Conservation (phyloP, 768 basidiomycete species). For the Mycena haematopus region DNA sequence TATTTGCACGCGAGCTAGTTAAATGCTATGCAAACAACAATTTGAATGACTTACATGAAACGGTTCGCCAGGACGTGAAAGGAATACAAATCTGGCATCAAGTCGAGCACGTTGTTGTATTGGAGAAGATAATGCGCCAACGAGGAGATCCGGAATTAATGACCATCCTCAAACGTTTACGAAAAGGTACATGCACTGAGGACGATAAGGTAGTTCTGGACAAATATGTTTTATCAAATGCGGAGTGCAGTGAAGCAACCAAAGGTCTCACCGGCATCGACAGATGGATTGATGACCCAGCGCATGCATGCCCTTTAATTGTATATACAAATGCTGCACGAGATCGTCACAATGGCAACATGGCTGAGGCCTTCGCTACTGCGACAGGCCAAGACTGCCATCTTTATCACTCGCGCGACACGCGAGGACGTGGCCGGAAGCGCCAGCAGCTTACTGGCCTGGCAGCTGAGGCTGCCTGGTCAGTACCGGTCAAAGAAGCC, state of each 20-base stretch:
- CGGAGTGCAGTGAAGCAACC: neutral
- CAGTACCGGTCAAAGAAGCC: neutral
- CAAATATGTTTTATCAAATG: neutral
- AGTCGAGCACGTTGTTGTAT: conserved; percentile 13
- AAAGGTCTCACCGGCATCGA: neutral
- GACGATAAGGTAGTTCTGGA: too few relatives aligned
- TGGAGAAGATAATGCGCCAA: conserved; percentile 31
- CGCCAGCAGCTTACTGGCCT: neutral
- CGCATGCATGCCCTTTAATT: neutral
- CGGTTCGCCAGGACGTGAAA: conserved; percentile 4
- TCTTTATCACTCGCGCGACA: too few relatives aligned
- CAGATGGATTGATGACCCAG: neutral
- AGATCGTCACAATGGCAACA: neutral
- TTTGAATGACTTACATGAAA: conserved; percentile 17
- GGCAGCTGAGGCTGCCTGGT: neutral
- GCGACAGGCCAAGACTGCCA: too few relatives aligned
- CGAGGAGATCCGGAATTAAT: conserved; percentile 18
- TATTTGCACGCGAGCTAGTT: neutral
- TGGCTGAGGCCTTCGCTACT: too few relatives aligned
- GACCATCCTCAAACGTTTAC: conserved; percentile 4
- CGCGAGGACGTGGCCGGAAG: too few relatives aligned
- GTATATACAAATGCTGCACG: neutral
- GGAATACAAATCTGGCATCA: conserved; percentile 14
- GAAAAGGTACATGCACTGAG: too few relatives aligned
- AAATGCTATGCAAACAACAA: conserved; percentile 1